Base-by-base conservation (phyloP, 257 asterid species). In the Thymus quinquecostatus region DNA sequence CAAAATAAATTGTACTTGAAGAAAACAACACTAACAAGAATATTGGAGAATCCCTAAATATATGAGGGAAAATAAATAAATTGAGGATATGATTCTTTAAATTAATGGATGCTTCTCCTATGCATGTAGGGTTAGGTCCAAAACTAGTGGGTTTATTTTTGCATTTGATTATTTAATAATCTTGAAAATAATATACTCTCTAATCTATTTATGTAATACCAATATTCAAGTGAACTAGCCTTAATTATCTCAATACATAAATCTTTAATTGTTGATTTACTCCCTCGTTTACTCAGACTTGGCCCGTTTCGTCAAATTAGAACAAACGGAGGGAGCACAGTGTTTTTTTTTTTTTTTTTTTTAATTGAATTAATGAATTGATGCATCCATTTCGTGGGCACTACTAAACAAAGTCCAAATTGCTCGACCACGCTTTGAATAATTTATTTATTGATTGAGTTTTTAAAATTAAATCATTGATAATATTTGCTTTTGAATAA, bases 401-500 rank as follows among this genome's bases (percentile, higher is more conserved):
- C 34, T 2, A 29, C 6, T 32, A 11, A 50, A 38, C 32, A 48
- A 61, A 61, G 28, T 47, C 64, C 73, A 55, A 55, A 69, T 43
- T 28, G 3, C 32, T 8, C 45, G 29, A 30, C 12, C 29, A 56
- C 45, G 32, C 63, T 32, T 58, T 59, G 13, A 28, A 69, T 56
- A 38, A 38, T 7, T 10, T 10, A 30, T 38, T 38, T 38, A 38
- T 38, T 38, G 41, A 38, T 38, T 4, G 8, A 38, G 6, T 38
- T 38, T 5, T 38, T 38, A 5, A 38, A 38, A 7, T 38, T 38
- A 38, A 38, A 38, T 38, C 4, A 38, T 4, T 38, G 41, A 38
- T 38, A 4, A 38, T 38, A 73, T 69, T 51, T 50, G 44, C 58
- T 47, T 71, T 55, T 29, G 54, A 76, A 69, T 60, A 59, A 58